Evolutionary conservation across 179 eudicot species (phyloP).

Genomic region (Corrigiola litoralis): DNA sequence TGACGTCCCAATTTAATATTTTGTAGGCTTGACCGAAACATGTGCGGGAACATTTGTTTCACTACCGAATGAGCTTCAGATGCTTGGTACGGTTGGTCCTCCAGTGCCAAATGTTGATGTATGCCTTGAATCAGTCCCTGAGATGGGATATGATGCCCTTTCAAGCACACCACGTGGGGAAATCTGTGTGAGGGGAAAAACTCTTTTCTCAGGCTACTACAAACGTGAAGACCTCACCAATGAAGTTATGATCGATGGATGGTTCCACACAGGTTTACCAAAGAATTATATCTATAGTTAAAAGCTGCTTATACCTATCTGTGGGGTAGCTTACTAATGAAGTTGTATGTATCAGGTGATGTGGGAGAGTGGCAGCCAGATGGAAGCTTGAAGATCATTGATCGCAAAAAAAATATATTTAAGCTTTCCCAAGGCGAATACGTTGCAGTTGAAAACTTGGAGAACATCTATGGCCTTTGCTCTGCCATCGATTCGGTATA

Average conservation of each 20-base stretch:
- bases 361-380: slow-evolving; percentile 91
- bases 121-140: slow-evolving; percentile 81
- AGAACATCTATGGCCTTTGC: slow-evolving; percentile 61
- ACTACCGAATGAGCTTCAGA: slow-evolving; percentile 55
- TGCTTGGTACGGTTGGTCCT: slow-evolving; percentile 88
- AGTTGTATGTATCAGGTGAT: slow-evolving; percentile 47
- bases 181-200: slow-evolving; percentile 64
- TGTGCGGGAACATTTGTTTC: slow-evolving; percentile 82
- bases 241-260: slow-evolving; percentile 71
- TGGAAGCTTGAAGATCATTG: slow-evolving; percentile 80
- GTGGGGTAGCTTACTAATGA: slow-evolving; percentile 1
- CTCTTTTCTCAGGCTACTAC: slow-evolving; percentile 73
- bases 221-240: slow-evolving; percentile 82
- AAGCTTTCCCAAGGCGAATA: slow-evolving; percentile 93
- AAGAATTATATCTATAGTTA: background rate
- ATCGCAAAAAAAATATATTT: slow-evolving; percentile 86
- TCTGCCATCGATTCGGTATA: slow-evolving; percentile 65
- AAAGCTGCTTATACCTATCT: background rate
- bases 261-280: slow-evolving; percentile 85
- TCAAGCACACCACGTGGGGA: slow-evolving; percentile 67
- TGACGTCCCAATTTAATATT: background rate
- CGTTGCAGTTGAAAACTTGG: slow-evolving; percentile 86
- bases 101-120: slow-evolving; percentile 77
- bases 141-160: slow-evolving; percentile 78
- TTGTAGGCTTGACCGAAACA: slow-evolving; percentile 78